Conservation (phyloP, 2,329 filamentous ascomycete genomes). For the Chaetomium olivaceum region DNA sequence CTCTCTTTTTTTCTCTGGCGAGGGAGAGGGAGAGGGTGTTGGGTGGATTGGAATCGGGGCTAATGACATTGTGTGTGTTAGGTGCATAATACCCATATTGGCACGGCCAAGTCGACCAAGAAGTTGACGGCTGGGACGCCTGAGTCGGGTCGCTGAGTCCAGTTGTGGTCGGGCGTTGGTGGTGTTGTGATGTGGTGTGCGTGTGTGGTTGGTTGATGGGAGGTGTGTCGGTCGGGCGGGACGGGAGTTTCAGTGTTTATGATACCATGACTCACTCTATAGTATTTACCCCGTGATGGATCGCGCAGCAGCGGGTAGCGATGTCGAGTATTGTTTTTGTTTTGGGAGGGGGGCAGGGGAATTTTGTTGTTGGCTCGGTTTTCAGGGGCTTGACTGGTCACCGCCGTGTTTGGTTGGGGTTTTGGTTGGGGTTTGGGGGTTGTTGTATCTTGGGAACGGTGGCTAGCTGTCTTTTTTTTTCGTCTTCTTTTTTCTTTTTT, state of each 20-base stretch:
- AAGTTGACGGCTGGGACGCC: slow-evolving; percentile 47
- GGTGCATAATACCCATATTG: slow-evolving; percentile 89
- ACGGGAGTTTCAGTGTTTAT: slow-evolving; percentile 16
- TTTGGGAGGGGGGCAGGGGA: background rate
- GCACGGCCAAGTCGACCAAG: slow-evolving; percentile 76
- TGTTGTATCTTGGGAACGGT: background rate
- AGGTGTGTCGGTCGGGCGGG: background rate
- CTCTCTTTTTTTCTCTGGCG: background rate
- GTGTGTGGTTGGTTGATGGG: background rate
- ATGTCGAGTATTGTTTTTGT: slow-evolving; percentile 5
- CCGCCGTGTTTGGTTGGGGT: background rate
- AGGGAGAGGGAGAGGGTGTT: background rate
- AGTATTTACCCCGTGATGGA: slow-evolving; percentile 3
- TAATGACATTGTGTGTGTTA: slow-evolving; percentile 37
- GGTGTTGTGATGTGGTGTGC: background rate
- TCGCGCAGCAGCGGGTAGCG: background rate
- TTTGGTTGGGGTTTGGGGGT: background rate
- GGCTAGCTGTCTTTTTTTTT: background rate
- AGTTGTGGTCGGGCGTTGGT: background rate
- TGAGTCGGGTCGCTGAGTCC: slow-evolving; percentile 8
- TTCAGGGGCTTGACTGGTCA: background rate
- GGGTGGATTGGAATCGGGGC: background rate
- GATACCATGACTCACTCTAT: slow-evolving; percentile 14
- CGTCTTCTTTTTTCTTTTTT: background rate
- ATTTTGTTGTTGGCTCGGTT: background rate